These are phyloP conservation scores for Apiotrichum sp. DNA, from an alignment of 1,284 basidiomycete species.

Conservation along the genomic window DNA sequence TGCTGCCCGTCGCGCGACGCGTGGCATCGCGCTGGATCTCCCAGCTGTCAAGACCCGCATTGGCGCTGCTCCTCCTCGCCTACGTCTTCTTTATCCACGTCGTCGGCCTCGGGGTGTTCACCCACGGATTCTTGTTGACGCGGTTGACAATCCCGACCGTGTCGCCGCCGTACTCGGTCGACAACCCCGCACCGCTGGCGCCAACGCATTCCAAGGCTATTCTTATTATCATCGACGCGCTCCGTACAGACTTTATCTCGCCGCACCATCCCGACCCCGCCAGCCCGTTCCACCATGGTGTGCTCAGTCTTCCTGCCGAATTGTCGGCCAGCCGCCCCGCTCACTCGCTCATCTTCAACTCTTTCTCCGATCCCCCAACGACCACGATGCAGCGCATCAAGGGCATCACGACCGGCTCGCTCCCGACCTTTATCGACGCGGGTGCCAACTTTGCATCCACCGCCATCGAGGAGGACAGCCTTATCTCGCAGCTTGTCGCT, in stretches of 20 bases:
- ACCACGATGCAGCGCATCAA: slow-evolving; percentile 94
- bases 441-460: slow-evolving; percentile 86
- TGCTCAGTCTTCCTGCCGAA: slow-evolving; percentile 70
- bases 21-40: slow-evolving; percentile 23
- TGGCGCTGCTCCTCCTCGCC: slow-evolving; percentile 54
- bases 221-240: slow-evolving; percentile 82
- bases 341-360: slow-evolving; percentile 78
- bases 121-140: slow-evolving; percentile 78
- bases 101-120: slow-evolving; percentile 61
- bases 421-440: slow-evolving; percentile 93
- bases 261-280: slow-evolving; percentile 55
- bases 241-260: slow-evolving; percentile 90
- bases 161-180: slow-evolving; percentile 44
- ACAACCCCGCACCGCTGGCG: slow-evolving; percentile 48
- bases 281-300: slow-evolving; percentile 71
- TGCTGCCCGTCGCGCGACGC: slow-evolving; percentile 12
- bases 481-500: slow-evolving; percentile 55
- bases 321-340: slow-evolving; percentile 59
- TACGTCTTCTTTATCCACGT: slow-evolving; percentile 53
- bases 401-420: slow-evolving; percentile 86
- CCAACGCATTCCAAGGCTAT: slow-evolving; percentile 72
- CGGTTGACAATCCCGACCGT: slow-evolving; percentile 66
- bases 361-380: slow-evolving; percentile 90
- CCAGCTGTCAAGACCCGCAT: slow-evolving; percentile 26
- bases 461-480: slow-evolving; percentile 79